These are phyloP conservation scores for Botryococcus braunii DNA, from an alignment of 163 green algal species.

Conservation along the genomic window DNA sequence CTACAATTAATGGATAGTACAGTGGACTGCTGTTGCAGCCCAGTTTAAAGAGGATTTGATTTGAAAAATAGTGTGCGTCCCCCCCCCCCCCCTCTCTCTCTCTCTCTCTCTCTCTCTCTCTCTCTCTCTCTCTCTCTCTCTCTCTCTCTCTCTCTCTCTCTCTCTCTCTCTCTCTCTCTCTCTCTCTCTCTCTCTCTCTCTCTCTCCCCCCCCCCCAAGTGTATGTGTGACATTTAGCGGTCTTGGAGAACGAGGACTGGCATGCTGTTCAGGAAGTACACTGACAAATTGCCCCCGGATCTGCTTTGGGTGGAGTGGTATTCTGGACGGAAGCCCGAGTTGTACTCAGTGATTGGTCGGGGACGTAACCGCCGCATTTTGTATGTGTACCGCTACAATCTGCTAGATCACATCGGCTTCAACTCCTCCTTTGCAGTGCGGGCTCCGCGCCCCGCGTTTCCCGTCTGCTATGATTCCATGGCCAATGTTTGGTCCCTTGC, in stretches of 20 bases:
- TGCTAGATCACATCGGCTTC: conserved; percentile 36
- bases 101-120: too few species aligned
- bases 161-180: too few species aligned
- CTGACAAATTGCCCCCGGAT: conserved; percentile 27
- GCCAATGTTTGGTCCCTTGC: conserved; percentile 15
- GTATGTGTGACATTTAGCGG: neutral
- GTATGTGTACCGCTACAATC: conserved; percentile 26
- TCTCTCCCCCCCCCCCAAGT: neutral
- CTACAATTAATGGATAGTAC: too few species aligned
- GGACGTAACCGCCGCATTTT: neutral
- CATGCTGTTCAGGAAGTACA: conserved; percentile 10
- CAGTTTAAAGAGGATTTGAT: too few species aligned
- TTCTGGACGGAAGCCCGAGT: neutral
- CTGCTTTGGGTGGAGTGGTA: conserved; percentile 39
- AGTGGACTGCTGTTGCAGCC: too few species aligned
- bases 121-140: too few species aligned
- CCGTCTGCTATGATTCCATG: conserved; percentile 35
- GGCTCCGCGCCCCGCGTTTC: conserved; percentile 22
- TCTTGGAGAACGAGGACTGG: neutral
- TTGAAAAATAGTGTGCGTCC: too few species aligned
- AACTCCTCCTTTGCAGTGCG: conserved; percentile 32
- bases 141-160: too few species aligned
- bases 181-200: too few species aligned
- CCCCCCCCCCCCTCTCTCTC: too few species aligned
- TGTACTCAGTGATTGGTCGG: neutral